Evolutionary conservation across 2,329 filamentous ascomycete species (phyloP).

Genomic region (Leptographium procerum): DNA sequence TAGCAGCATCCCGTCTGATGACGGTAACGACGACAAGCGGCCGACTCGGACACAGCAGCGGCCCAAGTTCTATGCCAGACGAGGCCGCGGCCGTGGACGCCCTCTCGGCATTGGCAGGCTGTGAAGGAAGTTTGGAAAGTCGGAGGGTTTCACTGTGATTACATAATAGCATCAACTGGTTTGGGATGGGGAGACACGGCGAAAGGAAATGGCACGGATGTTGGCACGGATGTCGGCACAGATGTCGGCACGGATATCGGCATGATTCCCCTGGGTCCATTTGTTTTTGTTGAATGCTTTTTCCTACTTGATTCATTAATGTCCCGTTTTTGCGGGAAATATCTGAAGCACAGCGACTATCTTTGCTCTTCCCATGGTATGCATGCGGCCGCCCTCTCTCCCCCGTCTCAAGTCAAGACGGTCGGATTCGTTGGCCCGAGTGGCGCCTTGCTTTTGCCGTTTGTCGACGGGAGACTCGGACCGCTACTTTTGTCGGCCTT

Average conservation of each 20-base stretch:
- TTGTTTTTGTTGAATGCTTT: too few species aligned
- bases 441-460: background rate
- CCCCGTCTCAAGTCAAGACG: background rate
- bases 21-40: background rate
- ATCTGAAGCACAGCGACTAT: background rate
- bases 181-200: background rate
- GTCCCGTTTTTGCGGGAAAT: background rate
- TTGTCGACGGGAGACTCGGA: background rate
- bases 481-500: constrained; percentile 48
- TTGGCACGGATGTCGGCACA: too few species aligned
- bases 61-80: constrained; percentile 5
- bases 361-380: background rate
- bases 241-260: too few species aligned
- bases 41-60: background rate
- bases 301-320: too few species aligned
- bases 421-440: background rate
- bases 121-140: background rate
- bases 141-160: background rate
- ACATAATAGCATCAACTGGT: background rate
- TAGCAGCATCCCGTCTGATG: background rate
- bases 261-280: too few species aligned
- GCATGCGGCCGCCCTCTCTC: background rate
- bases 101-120: too few species aligned
- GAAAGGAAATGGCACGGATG: background rate
- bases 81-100: constrained; percentile 10